Evolutionary conservation across 108 stramenopile genomes (phyloP).

Genomic region (Cyclotella sp.): DNA sequence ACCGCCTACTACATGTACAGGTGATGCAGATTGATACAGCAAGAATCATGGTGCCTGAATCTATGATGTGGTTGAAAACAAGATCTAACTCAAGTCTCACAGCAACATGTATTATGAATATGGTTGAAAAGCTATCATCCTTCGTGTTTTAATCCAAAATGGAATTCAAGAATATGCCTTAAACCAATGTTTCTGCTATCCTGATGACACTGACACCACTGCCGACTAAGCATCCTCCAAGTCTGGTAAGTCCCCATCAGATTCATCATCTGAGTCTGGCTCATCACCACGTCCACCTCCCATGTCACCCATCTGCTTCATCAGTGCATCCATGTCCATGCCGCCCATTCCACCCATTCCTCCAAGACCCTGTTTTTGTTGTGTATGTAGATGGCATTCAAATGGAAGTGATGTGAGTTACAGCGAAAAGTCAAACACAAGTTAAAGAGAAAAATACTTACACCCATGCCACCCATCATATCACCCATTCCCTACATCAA

Average conservation of each 20-base stretch:
- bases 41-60: too few relatives aligned
- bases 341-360: conserved; percentile 56
- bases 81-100: too few relatives aligned
- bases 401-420: neutral
- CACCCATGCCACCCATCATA: conserved; percentile 69
- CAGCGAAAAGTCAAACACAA: neutral
- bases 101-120: too few relatives aligned
- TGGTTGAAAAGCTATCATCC: too few relatives aligned
- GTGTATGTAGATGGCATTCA: neutral
- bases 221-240: conserved; percentile 55
- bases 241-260: conserved; percentile 83
- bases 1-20: too few relatives aligned
- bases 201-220: too few relatives aligned
- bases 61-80: too few relatives aligned
- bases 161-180: too few relatives aligned
- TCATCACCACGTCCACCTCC: conserved; percentile 54
- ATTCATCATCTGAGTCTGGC: conserved; percentile 68
- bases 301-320: conserved; percentile 79
- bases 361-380: neutral
- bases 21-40: neutral
- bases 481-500: conserved; percentile 37
- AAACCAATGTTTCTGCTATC: too few relatives aligned
- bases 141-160: too few relatives aligned
- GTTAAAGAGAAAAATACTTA: conserved; percentile 14
- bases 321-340: conserved; percentile 75